Base-by-base conservation (phyloP, 345 rosid species). In the Eucalyptus tenuipes region DNA sequence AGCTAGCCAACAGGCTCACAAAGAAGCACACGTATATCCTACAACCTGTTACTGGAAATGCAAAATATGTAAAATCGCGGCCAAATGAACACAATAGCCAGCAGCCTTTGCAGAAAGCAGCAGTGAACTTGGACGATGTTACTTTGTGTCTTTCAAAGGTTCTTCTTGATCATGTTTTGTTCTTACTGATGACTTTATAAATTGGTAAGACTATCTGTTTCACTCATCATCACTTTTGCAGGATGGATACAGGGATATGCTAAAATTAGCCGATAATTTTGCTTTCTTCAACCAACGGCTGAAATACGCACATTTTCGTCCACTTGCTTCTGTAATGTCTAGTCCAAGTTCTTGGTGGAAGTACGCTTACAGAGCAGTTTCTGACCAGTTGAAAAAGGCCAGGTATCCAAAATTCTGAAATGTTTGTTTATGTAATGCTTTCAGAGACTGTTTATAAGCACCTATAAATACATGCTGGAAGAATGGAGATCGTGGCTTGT, bases 141-240 rank as follows among this genome's bases (percentile, higher is more conserved):
- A 98, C 95, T 49, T 94, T 98, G 27, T 95, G 98, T 91, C 92
- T 98, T 92, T 94, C 99, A 85, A 98, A 96, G 99, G 99, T 98
- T 90, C 85, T 66, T 87, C 79, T 50, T 87, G 48, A 82, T 85
- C 84, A 10, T 20, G 84, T 42, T 40, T 49, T 44, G 29, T 50
- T 50, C 85, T 29, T 40, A 20, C 75, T 14, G n/a, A n/a, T 75
- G 84, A 37, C 47, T 17, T 71, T 75, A 75, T 75, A 37, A 37
- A 75, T 40, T 40, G 45, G 47, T 40, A 40, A 27, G 87, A 53
- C 61, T n/a, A 10, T n/a, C 64, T 13, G 61, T 49, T 53, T 50
- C 13, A 31, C 53, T 53, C 59, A 37, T 49, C 24, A 48, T 85
- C 86, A 22, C 86, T 53, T 88, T 92, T 88, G 92, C 98, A 98